Evolutionary conservation across 345 rosid genomes (phyloP).

Genomic region (Laguncularia racemosa): DNA sequence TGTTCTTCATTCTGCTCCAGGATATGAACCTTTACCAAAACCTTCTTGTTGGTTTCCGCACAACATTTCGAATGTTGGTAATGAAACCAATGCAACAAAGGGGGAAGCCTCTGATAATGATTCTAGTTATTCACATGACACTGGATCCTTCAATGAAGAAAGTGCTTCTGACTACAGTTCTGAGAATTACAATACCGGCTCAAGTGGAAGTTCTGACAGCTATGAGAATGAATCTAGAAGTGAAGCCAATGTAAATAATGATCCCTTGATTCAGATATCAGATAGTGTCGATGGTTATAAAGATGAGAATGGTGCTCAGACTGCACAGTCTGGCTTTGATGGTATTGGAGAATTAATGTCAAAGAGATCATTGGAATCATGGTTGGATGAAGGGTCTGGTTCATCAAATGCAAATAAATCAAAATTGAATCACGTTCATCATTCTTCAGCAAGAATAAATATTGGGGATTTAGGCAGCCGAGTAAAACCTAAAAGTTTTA

Average conservation of each 20-base stretch:
- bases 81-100: slow-evolving; percentile 20
- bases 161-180: slow-evolving; percentile 65
- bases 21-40: slow-evolving; percentile 96
- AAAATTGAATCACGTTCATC: slow-evolving; percentile 26
- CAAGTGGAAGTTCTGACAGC: slow-evolving; percentile 29
- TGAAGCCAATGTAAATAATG: slow-evolving; percentile 31
- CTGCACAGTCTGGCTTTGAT: slow-evolving; percentile 20
- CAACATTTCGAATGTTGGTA: slow-evolving; percentile 21
- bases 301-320: slow-evolving; percentile 37
- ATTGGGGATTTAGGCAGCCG: slow-evolving; percentile 59
- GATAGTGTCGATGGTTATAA: slow-evolving; percentile 26
- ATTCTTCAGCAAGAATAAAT: slow-evolving; percentile 69
- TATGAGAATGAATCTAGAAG: slow-evolving; percentile 37
- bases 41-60: slow-evolving; percentile 58
- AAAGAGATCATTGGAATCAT: slow-evolving; percentile 59
- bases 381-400: slow-evolving; percentile 80
- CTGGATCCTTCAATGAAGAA: slow-evolving; percentile 60
- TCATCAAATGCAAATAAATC: slow-evolving; percentile 36
- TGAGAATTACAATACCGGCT: slow-evolving; percentile 37
- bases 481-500: slow-evolving; percentile 62
- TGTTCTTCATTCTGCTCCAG: slow-evolving; percentile 99
- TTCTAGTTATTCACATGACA: too few relatives aligned
- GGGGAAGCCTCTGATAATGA: slow-evolving; percentile 13
- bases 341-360: slow-evolving; percentile 58
- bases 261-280: slow-evolving; percentile 75